Conservation (phyloP, 83 land plant species). For the Picea abies region DNA sequence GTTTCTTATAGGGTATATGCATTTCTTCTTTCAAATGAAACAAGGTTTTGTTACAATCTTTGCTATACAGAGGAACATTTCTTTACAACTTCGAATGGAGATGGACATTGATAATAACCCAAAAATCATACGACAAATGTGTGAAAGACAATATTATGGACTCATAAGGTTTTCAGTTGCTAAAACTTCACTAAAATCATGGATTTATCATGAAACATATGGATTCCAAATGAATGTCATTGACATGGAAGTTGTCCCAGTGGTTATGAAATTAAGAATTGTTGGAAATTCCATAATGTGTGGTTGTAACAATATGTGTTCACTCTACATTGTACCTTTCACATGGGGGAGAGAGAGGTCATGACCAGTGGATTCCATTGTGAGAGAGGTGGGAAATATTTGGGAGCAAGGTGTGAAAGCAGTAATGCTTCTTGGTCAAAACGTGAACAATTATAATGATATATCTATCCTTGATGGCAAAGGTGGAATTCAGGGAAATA, state of each 20-base stretch:
- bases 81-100: no score
- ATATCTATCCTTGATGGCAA: conserved; percentile 37
- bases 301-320: conserved; percentile 27
- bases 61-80: no score
- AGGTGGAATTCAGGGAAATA: conserved; percentile 6
- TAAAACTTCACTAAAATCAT: conserved; percentile 28
- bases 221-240: conserved; percentile 86
- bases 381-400: conserved; percentile 87
- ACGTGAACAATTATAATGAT: conserved; percentile 98
- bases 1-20: no score
- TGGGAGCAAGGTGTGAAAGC: conserved; percentile 91
- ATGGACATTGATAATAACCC: no score
- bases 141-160: no score
- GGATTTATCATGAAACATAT: conserved; percentile 90
- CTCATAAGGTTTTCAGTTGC: background rate
- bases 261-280: conserved; percentile 90
- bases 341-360: no score
- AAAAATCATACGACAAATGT: no score
- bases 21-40: no score
- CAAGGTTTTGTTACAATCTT: no score
- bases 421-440: conserved; percentile 93
- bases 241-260: conserved; percentile 92
- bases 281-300: conserved; percentile 94
- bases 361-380: conserved; percentile 69
- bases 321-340: no score